phyloP scores from a whole-genome alignment of 2,329 filamentous ascomycete genomes.

The Alternaria sp. region DNA sequence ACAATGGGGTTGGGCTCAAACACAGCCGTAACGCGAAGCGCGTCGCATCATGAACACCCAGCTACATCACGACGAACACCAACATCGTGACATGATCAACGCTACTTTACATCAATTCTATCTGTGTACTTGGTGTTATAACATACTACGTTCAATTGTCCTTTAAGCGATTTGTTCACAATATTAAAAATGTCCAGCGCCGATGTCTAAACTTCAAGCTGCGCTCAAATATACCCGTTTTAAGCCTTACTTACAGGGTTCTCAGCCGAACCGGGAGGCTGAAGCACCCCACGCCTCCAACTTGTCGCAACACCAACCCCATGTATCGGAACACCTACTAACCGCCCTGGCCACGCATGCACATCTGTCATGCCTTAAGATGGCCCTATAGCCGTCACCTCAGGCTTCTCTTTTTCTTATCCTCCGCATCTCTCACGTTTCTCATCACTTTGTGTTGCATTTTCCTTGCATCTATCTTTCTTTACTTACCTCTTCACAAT shows the following conservation, averaged over 20 bases:
- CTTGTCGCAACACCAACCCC: constrained; percentile 45
- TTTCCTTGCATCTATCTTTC: constrained; percentile 46
- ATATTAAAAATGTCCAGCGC: neutral
- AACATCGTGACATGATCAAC: constrained; percentile 7
- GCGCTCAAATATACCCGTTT: neutral
- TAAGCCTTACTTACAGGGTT: constrained; percentile 32
- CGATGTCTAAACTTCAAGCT: neutral
- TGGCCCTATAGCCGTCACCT: constrained; percentile 40
- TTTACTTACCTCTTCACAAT: constrained; percentile 37
- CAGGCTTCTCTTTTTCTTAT: constrained; percentile 43
- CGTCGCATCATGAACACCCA: constrained; percentile 39
- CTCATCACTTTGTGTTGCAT: constrained; percentile 31
- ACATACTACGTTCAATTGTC: neutral
- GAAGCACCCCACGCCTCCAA: constrained; percentile 50
- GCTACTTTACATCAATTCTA: neutral
- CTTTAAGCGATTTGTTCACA: neutral
- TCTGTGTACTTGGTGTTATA: neutral
- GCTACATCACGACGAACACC: constrained; percentile 23
- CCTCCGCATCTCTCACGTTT: constrained; percentile 39
- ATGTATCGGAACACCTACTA: constrained; percentile 45
- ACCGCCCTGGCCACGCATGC: constrained; percentile 38
- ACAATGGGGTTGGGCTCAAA: constrained; percentile 39
- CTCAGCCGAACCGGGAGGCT: constrained; percentile 39
- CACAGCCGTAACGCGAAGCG: constrained; percentile 46
- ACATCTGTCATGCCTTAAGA: constrained; percentile 52